Base-by-base conservation (phyloP, 306 rosid species). In the Ochetophila trinervis region DNA sequence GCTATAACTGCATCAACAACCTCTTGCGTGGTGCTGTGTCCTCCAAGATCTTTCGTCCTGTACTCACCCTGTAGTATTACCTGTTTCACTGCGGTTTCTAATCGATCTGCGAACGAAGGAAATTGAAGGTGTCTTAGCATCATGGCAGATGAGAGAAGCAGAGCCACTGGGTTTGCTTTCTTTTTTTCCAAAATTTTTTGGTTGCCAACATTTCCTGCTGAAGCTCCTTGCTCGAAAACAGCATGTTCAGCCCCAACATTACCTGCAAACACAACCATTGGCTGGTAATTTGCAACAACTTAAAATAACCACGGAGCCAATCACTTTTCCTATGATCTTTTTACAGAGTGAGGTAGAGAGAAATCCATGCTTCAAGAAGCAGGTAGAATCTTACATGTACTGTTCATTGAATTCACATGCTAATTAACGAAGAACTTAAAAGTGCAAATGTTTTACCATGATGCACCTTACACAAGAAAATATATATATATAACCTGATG, bases 101-200 rank as follows among this genome's bases (percentile, higher is more conserved):
- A 62, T 65, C 85, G 84, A 69, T 90, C 95, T 12, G 96, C 82
- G 70, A 90, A 87, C 40, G 91, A 80, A 10, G 95, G 96, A 73
- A 87, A 90, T 63, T 82, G 95, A 7, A 90, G 87, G 83, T 90
- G 97, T 66, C 97, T 84, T 44, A 87, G 87, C 97, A 87, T 90
- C 95, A 90, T 90, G 71, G 97, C 88, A 0, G 95, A 90, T 0
- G 95, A 87, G 53, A 90, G 95, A 53, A 90, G 88, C 69, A 90
- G 74, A 15, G 95, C 97, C 45, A 82, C 97, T 1, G 95, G 97
- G 71, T 90, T 90, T 20, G 95, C 95, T 62, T 62, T 87, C 90
- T 87, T 75, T 50, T 76, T 66, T 50, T 78, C 78, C 62, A 85
- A 22, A n/a, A 80, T 51, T 32, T 63, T 74, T 8, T 76, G 78